Evolutionary conservation across 2,329 filamentous ascomycete genomes (phyloP), one percentile per base, ranked within the genome.

Genomic region (Simplicillium sp.): DNA sequence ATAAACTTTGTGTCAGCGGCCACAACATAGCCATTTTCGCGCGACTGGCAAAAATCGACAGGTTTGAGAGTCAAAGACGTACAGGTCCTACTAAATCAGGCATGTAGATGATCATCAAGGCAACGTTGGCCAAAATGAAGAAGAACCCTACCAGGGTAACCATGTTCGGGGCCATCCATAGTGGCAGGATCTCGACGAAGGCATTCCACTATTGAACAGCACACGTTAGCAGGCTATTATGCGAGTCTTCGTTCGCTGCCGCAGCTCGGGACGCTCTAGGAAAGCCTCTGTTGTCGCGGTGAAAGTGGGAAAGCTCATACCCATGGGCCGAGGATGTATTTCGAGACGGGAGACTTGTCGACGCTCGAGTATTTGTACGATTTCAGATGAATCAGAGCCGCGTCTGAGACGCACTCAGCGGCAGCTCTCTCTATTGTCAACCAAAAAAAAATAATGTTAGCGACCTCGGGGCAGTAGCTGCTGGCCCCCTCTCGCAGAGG

Each of bases 111-210:
- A 84, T 80, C 43, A 96, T 60, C 34, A 80, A 55, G 16, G 68
- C 75, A 45, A 98, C 77, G 59, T 98, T 97, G 45, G 67, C 80
- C 39, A 98, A 67, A 52, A 98, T 94, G 70, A 90, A 97, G 66
- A 84, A 81, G 73, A 97, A 98, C 44, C 92, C 92, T 37, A 97
- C 65, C 17, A 98, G 72, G 50, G 92, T 98, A 44, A 98, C 90
- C 81, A 96, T 92, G 59, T 98, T 98, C 29, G 92, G 92, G 20
- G 92, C 92, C 41, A 98, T 76, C 89, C 90, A 98, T 77, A 96
- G 67, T 48, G 92, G 92, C 54, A 98, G 67, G 34, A 96, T 66
- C 59, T 95, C 81, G 53, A 97, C 92, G 53, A 89, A 89, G 49
- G 81, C 87, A 76, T 96, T 97, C 92, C 92, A 98, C 90, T 97